A percentile compares a stretch with the other conserved stretches of the same genome.
Conservation (phyloP, 345 rosid genomes). For the rapeseed (Brassica napus) region Da-Ae NC_063439.1:11646501-11647000, state of each 20-base stretch:
- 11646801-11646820: slow-evolving; percentile 25
- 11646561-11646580: slow-evolving; percentile 21
- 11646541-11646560: not conserved
- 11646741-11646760: not conserved
- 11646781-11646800: not conserved
- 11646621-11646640: slow-evolving; percentile 14
- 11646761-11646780: not conserved
- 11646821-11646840: slow-evolving; percentile 12
- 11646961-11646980: slow-evolving; percentile 9
- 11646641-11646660: not conserved
- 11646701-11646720: slow-evolving; percentile 16
- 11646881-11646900: slow-evolving; percentile 16
- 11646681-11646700: not conserved
- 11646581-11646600: slow-evolving; percentile 12
- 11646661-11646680: slow-evolving; percentile 25
- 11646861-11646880: not conserved
- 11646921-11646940: not conserved
- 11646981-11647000: not conserved
- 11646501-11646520: slow-evolving; percentile 13
- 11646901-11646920: not conserved
- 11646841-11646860: not conserved
- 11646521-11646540: slow-evolving; percentile 2
- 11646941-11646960: slow-evolving; percentile 12
- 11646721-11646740: not conserved
- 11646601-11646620: slow-evolving; percentile 24